Conservation (phyloP, 768 basidiomycete genomes). For the Boletellus ananiceps region DNA sequence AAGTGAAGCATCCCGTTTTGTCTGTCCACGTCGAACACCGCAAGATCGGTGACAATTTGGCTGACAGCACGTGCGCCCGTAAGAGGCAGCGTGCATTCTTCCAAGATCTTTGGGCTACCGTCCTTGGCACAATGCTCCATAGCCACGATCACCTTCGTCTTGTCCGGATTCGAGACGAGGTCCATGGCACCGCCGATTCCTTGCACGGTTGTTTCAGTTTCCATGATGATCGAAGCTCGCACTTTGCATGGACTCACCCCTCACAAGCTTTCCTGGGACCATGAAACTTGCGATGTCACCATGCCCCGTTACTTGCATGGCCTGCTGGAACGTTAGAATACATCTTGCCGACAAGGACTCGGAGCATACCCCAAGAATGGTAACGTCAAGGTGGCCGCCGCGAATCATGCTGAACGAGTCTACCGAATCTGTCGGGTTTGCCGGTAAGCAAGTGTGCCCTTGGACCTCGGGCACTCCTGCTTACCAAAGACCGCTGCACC, state of each 20-base stretch:
- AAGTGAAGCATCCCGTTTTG: conserved; percentile 65
- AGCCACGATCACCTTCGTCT: conserved; percentile 83
- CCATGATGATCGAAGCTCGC: background rate
- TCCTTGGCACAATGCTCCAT: conserved; percentile 92
- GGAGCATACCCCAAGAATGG: conserved; percentile 77
- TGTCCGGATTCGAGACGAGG: conserved; percentile 89
- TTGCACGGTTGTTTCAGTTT: conserved; percentile 38
- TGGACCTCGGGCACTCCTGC: conserved; percentile 45
- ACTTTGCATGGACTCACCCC: conserved; percentile 40
- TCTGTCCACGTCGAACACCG: conserved; percentile 86
- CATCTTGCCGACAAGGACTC: conserved; percentile 36
- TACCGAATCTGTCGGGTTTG: conserved; percentile 51
- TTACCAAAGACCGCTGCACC: conserved; percentile 84
- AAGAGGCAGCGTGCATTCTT: conserved; percentile 75
- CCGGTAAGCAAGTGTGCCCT: conserved; percentile 20
- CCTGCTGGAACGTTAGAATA: conserved; percentile 39
- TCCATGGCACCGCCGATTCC: conserved; percentile 97
- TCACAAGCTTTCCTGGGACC: conserved; percentile 90
- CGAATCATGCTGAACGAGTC: conserved; percentile 97
- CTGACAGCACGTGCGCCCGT: conserved; percentile 85
- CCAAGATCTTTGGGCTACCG: conserved; percentile 81
- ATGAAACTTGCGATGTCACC: conserved; percentile 97
- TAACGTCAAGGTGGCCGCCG: conserved; percentile 88
- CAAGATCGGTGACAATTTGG: conserved; percentile 87
- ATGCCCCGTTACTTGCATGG: conserved; percentile 86